These are phyloP conservation scores for Penicillium bialowiezense DNA, from an alignment of 495 filamentous ascomycete genomes.

Conservation along the genomic window DNA sequence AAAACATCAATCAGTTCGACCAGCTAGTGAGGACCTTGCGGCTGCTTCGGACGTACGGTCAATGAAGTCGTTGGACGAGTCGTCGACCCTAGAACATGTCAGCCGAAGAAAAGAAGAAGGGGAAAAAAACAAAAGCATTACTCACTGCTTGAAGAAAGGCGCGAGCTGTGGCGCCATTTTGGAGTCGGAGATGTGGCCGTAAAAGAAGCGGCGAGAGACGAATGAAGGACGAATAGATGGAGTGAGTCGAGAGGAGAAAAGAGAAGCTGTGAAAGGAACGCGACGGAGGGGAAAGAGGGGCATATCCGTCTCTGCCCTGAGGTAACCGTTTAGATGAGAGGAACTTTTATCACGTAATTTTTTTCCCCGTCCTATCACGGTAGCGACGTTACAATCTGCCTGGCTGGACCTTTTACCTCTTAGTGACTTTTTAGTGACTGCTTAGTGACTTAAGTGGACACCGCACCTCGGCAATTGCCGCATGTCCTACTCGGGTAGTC, in stretches of 20 bases:
- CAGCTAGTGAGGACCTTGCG: slow-evolving; percentile 7
- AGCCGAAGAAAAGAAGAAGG: neutral
- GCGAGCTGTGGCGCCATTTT: slow-evolving; percentile 85
- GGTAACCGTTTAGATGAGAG: slow-evolving; percentile 9
- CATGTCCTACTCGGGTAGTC: no score
- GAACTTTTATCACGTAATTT: slow-evolving; percentile 27
- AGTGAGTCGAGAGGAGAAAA: slow-evolving; percentile 20
- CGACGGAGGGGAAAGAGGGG: slow-evolving; percentile 42
- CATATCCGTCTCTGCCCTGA: slow-evolving; percentile 23
- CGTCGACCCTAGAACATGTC: slow-evolving; percentile 62
- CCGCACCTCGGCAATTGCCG: no score
- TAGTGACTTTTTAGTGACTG: no score
- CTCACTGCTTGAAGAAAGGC: slow-evolving; percentile 76
- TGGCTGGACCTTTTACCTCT: neutral
- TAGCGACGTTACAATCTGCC: slow-evolving; percentile 4
- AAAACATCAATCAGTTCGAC: slow-evolving; percentile 5
- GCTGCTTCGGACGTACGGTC: slow-evolving; percentile 54
- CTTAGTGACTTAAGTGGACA: no score
- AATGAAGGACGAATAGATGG: slow-evolving; percentile 8
- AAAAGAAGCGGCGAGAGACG: slow-evolving; percentile 34
- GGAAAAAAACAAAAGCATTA: neutral
- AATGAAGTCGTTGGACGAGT: slow-evolving; percentile 77
- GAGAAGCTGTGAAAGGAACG: slow-evolving; percentile 27
- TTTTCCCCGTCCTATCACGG: slow-evolving; percentile 17
- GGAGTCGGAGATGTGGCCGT: slow-evolving; percentile 45